Evolutionary conservation across 2,329 filamentous ascomycete genomes (phyloP).

Genomic region (Sordariomycetes sp.): DNA sequence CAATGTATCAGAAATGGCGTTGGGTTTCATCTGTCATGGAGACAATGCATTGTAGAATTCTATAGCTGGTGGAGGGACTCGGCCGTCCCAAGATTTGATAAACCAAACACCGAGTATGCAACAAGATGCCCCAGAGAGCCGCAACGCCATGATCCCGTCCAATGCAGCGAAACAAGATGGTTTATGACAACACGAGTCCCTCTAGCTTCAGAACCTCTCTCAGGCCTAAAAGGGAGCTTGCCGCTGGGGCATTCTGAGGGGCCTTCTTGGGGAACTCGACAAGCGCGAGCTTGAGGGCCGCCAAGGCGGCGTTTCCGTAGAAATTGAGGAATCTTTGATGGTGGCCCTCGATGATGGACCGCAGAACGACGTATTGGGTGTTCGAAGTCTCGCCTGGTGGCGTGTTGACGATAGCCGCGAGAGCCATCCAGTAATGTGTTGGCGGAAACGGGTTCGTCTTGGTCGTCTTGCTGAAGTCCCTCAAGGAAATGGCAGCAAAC

Average conservation of each 20-base stretch:
- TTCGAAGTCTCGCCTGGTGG: conserved; percentile 58
- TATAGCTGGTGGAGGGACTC: conserved; percentile 1
- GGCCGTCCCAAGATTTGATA: not conserved
- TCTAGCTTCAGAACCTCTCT: conserved; percentile 43
- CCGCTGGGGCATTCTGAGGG: conserved; percentile 35
- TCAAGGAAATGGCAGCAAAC: conserved; percentile 72
- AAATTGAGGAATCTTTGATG: conserved; percentile 69
- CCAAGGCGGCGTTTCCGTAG: conserved; percentile 70
- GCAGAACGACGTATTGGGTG: conserved; percentile 63
- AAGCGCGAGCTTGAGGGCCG: conserved; percentile 59
- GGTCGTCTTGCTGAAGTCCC: conserved; percentile 66
- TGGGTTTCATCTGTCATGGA: not conserved
- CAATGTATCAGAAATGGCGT: too few species aligned
- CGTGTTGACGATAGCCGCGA: conserved; percentile 70
- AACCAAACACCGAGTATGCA: not conserved
- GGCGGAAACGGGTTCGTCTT: conserved; percentile 70
- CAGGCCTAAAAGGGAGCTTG: conserved; percentile 41
- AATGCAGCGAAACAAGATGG: not conserved
- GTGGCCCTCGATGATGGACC: conserved; percentile 63
- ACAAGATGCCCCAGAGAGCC: not conserved
- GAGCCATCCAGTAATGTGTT: conserved; percentile 70
- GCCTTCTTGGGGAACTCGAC: conserved; percentile 61
- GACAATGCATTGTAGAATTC: conserved; percentile 1
- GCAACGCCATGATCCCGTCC: not conserved
- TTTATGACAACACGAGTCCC: conserved; percentile 35